These are phyloP conservation scores for Aspergillus fumigatiaffinis DNA, from an alignment of 2,329 filamentous ascomycete species.

Conservation along the genomic window DNA sequence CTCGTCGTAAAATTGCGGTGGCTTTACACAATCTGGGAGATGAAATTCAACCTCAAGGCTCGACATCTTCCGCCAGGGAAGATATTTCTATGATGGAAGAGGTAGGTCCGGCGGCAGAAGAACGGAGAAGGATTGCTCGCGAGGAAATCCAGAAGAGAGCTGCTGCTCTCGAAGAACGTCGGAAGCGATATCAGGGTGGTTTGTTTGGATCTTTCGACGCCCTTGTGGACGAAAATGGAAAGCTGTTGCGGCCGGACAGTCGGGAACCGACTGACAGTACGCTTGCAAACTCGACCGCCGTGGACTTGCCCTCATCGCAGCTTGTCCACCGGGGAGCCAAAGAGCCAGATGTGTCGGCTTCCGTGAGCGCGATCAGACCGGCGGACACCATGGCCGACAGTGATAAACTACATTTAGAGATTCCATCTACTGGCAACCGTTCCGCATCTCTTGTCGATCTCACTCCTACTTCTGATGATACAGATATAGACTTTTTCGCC, in stretches of 20 bases:
- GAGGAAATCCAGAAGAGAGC: constrained; percentile 45
- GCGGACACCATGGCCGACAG: constrained; percentile 13
- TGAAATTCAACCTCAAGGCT: constrained; percentile 51
- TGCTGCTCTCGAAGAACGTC: constrained; percentile 36
- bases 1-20: constrained; percentile 58
- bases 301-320: constrained; percentile 28
- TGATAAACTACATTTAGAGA: constrained; percentile 23
- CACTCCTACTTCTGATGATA: constrained; percentile 44
- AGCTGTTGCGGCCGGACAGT: constrained; percentile 21
- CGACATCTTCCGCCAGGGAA: constrained; percentile 24
- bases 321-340: constrained; percentile 24
- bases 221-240: constrained; percentile 43
- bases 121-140: constrained; percentile 41
- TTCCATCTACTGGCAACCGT: constrained; percentile 36
- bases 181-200: constrained; percentile 22
- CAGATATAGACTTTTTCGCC: constrained; percentile 13
- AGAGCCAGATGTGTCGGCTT: constrained; percentile 6
- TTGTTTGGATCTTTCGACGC: constrained; percentile 39
- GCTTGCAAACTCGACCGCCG: constrained; percentile 34
- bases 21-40: constrained; percentile 58
- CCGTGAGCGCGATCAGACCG: constrained; percentile 10
- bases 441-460: constrained; percentile 43
- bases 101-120: constrained; percentile 39
- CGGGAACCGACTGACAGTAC: constrained; percentile 8
- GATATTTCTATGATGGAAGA: constrained; percentile 50